A percentile compares a stretch with the other conserved stretches of the same genome.
Evolutionary conservation across 345 rosid species (phyloP).

Genomic region (Euphorbia lathyris): DNA sequence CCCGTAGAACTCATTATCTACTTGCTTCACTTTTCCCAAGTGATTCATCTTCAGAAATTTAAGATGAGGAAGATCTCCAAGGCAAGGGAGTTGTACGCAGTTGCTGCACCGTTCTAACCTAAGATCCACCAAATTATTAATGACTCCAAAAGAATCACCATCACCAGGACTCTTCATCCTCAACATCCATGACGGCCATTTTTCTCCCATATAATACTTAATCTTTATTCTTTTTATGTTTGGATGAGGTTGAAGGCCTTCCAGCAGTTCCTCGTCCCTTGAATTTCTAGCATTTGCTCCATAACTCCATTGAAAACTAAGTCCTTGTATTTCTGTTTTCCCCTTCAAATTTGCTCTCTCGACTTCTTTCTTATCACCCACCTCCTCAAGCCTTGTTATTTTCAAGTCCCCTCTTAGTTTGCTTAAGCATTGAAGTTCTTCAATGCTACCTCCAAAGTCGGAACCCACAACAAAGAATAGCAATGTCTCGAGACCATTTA

Average conservation of each 20-base stretch:
- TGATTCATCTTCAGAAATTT: slow-evolving; percentile 1
- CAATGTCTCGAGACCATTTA: neutral
- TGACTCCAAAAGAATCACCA: neutral
- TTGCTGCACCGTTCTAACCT: neutral
- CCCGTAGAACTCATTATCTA: slow-evolving; percentile 1
- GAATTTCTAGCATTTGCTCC: no score
- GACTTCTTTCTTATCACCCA: neutral
- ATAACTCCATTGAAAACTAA: neutral
- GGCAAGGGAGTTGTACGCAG: slow-evolving; percentile 12
- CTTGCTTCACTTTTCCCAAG: neutral
- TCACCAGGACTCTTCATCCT: neutral
- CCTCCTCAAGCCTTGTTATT: neutral
- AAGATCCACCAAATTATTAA: neutral
- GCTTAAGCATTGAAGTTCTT: neutral
- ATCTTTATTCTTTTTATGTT: neutral
- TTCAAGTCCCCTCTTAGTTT: slow-evolving; percentile 2
- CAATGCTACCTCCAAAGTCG: neutral
- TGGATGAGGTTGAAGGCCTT: neutral
- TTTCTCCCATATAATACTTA: neutral
- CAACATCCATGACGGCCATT: slow-evolving; percentile 7
- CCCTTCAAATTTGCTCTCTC: neutral
- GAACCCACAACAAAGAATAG: neutral
- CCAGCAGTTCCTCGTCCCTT: neutral
- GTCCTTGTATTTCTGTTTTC: neutral
- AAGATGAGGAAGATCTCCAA: slow-evolving; percentile 20